phyloP scores from a whole-genome alignment of 2,329 filamentous ascomycete genomes.

The Pseudogymnoascus sp. region DNA sequence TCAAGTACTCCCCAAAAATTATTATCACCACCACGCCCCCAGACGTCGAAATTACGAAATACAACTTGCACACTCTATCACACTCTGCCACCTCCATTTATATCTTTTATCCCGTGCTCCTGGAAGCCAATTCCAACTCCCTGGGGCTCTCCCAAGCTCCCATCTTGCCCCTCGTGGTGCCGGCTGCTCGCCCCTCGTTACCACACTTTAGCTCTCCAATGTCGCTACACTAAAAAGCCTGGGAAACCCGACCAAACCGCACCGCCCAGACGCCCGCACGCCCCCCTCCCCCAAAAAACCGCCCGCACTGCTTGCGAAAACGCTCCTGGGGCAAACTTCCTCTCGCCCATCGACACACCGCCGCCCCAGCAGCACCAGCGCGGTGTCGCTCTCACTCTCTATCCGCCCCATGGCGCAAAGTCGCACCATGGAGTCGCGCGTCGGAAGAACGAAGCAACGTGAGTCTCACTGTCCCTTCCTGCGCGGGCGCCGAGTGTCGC shows the following conservation, averaged over 20 bases:
- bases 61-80: background rate
- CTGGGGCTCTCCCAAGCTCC: background rate
- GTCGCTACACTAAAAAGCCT: background rate
- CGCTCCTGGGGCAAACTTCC: background rate
- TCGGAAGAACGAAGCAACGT: constrained; percentile 73
- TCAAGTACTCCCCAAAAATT: background rate
- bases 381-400: constrained; percentile 7
- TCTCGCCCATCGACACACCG: background rate
- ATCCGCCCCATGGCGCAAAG: constrained; percentile 25
- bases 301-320: background rate
- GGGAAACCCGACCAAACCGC: background rate
- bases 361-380: constrained; percentile 6
- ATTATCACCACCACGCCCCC: background rate
- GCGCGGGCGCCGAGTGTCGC: background rate
- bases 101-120: background rate
- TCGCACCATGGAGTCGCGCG: constrained; percentile 64
- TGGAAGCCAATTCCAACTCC: background rate
- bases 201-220: background rate
- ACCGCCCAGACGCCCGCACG: background rate
- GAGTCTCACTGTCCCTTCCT: constrained; percentile 36
- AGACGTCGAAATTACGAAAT: background rate
- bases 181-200: background rate
- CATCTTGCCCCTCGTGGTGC: background rate
- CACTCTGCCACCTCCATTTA: background rate
- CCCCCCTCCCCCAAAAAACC: background rate